Percentiles rank a stretch among this genome's conserved stretches.
phyloP scores from a whole-genome alignment of 495 filamentous ascomycete genomes.

The Lineolata rhizophorae region DNA sequence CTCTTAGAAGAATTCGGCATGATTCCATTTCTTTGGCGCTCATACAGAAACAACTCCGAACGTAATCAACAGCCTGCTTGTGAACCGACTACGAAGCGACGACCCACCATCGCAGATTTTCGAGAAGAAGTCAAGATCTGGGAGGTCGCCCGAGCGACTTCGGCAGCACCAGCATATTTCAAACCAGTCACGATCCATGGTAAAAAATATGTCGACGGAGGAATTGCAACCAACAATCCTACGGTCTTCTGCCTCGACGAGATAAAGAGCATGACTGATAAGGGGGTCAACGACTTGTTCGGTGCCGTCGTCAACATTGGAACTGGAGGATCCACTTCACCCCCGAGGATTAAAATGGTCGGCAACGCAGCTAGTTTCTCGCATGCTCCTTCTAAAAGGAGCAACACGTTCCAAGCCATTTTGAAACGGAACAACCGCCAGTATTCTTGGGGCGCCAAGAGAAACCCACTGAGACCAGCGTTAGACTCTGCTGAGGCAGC shows the following conservation, averaged over 20 bases:
- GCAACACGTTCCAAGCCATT: no score
- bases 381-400: no score
- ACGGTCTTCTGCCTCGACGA: background rate
- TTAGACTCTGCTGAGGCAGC: no score
- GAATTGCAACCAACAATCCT: background rate
- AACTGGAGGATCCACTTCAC: no score
- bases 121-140: background rate
- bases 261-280: background rate
- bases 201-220: no score
- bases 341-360: no score
- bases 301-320: background rate
- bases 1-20: background rate
- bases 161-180: background rate
- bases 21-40: background rate
- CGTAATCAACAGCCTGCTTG: background rate
- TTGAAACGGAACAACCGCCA: no score
- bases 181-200: background rate
- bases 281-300: background rate
- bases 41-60: background rate
- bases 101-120: background rate
- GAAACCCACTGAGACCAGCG: no score
- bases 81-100: background rate
- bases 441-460: no score
- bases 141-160: background rate
- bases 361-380: no score